Evolutionary conservation across 169 alveolate species (phyloP).

Genomic region (Plasmodium reichenowi): DNA sequence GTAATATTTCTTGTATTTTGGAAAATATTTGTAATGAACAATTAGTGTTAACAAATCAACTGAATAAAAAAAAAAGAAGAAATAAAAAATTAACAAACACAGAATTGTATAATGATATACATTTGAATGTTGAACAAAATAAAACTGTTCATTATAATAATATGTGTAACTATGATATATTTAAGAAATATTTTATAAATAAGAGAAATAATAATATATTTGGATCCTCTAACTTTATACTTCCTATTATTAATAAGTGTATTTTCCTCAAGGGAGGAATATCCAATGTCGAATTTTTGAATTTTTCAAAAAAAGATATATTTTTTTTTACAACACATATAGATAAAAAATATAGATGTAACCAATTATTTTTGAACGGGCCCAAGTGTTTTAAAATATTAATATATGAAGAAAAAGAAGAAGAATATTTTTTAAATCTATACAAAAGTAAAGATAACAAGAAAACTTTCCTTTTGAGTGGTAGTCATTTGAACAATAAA

Average conservation of each 20-base stretch:
- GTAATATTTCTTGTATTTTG: background rate
- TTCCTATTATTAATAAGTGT: background rate
- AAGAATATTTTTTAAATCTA: conserved; percentile 40
- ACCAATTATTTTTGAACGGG: conserved; percentile 15
- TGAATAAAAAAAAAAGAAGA: background rate
- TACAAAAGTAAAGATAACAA: conserved; percentile 51
- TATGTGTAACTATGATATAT: too few relatives aligned
- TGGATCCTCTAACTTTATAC: background rate
- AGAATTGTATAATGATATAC: background rate
- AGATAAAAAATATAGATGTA: conserved; percentile 34
- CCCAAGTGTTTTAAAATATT: background rate
- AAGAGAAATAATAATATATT: too few relatives aligned
- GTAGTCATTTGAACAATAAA: conserved; percentile 35
- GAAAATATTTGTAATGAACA: background rate
- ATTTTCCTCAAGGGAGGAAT: conserved; percentile 23
- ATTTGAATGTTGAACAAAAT: too few relatives aligned
- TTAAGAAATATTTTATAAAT: background rate
- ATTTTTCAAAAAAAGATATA: background rate
- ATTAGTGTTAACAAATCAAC: background rate
- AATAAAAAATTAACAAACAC: background rate
- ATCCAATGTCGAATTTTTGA: conserved; percentile 20
- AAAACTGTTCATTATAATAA: too few relatives aligned
- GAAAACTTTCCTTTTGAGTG: conserved; percentile 47
- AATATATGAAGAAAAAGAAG: conserved; percentile 18
- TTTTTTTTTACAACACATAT: conserved; percentile 30